These are phyloP conservation scores for Hygrocybe coccinea DNA, from an alignment of 768 basidiomycete species.

Conservation along the genomic window DNA sequence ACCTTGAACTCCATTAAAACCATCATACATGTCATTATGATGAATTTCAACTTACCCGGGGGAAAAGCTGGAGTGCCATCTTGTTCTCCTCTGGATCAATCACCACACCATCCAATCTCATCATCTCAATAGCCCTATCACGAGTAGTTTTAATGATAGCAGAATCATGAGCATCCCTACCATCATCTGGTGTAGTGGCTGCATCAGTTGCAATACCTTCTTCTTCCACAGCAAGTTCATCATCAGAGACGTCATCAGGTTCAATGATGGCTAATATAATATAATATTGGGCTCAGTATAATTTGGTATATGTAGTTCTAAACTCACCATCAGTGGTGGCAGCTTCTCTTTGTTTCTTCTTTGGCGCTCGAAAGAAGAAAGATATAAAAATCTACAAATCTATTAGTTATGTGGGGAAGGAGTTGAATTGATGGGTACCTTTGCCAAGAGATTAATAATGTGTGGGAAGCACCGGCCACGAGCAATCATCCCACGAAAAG, in stretches of 20 bases:
- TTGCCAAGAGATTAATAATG: conserved; percentile 31
- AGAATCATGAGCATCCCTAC: conserved; percentile 17
- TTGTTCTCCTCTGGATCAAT: conserved; percentile 8
- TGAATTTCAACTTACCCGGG: neutral
- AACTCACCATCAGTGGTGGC: no score
- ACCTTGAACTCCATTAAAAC: conserved; percentile 6
- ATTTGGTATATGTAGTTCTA: neutral
- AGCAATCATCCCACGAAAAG: conserved; percentile 18
- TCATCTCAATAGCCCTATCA: conserved; percentile 9
- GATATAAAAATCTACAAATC: conserved; percentile 21
- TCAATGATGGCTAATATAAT: no score
- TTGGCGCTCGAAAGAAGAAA: conserved; percentile 25
- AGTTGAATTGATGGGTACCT: conserved; percentile 19
- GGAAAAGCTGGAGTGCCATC: conserved; percentile 18
- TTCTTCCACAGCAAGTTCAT: conserved; percentile 9
- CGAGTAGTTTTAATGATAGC: conserved; percentile 8
- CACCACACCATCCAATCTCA: neutral
- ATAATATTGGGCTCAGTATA: neutral
- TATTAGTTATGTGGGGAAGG: conserved; percentile 1
- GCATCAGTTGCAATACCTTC: conserved; percentile 2
- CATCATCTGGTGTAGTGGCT: conserved; percentile 12
- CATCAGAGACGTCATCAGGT: conserved; percentile 4
- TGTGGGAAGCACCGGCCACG: conserved; percentile 28
- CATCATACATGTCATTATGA: no score
- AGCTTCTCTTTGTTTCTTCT: conserved; percentile 12